phyloP scores from a whole-genome alignment of 345 rosid genomes.

The Pugionium dolabratum region DNA sequence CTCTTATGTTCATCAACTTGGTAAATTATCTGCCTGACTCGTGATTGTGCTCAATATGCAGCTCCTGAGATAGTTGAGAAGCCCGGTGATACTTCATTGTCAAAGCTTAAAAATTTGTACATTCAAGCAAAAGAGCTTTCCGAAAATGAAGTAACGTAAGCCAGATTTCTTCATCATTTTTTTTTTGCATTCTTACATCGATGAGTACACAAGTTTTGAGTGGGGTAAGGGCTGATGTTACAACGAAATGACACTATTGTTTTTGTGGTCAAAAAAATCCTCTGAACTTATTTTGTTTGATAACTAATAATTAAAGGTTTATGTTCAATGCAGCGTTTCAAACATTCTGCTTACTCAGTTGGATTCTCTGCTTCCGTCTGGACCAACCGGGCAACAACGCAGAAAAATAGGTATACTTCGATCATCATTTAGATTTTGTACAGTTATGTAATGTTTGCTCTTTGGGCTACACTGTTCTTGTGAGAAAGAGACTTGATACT shows the following conservation, averaged over 20 bases:
- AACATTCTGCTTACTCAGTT: slow-evolving; percentile 56
- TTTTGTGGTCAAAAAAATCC: neutral
- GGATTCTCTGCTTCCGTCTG: slow-evolving; percentile 72
- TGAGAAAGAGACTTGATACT: slow-evolving; percentile 10
- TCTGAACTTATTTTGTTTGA: slow-evolving; percentile 9
- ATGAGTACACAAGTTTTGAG: neutral
- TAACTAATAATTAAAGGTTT: neutral
- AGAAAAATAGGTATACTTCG: slow-evolving; percentile 67
- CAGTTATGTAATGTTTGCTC: slow-evolving; percentile 13
- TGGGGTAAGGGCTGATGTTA: slow-evolving; percentile 7
- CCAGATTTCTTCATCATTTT: slow-evolving; percentile 14
- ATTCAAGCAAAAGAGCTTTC: slow-evolving; percentile 81
- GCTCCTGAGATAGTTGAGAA: slow-evolving; percentile 94
- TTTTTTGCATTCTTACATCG: neutral
- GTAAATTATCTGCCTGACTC: slow-evolving; percentile 24
- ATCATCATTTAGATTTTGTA: neutral
- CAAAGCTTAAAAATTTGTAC: slow-evolving; percentile 60
- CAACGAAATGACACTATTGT: neutral
- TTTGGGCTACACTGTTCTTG: neutral
- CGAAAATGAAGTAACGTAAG: slow-evolving; percentile 77
- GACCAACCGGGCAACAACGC: slow-evolving; percentile 72
- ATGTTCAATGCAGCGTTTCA: slow-evolving; percentile 54
- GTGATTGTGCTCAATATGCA: slow-evolving; percentile 41
- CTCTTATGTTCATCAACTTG: neutral
- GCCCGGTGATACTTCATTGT: slow-evolving; percentile 72